Evolutionary conservation across 2,329 filamentous ascomycete species (phyloP).

Genomic region (Phaeosphaeriaceae sp.): DNA sequence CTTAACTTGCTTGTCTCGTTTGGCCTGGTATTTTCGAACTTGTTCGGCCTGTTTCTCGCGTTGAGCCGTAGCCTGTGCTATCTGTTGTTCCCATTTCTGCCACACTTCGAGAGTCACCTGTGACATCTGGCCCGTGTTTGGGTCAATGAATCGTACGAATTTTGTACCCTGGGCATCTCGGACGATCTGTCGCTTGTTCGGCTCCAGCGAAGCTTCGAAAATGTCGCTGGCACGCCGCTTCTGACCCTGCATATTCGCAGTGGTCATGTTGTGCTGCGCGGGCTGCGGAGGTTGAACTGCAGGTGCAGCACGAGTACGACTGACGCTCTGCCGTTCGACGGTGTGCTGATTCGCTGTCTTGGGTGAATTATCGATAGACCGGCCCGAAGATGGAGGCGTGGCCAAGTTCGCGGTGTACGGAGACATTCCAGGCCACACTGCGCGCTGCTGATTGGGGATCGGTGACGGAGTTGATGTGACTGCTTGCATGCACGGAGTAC

Average conservation of each 20-base stretch:
- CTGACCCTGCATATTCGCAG: not conserved
- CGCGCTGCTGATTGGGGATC: not conserved
- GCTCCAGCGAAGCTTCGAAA: not conserved
- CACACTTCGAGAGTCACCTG: too few relatives aligned
- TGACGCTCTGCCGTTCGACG: not conserved
- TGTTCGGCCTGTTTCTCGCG: not conserved
- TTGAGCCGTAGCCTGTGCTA: too few relatives aligned
- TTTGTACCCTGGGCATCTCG: too few relatives aligned
- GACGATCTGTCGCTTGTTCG: too few relatives aligned
- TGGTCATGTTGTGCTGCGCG: not conserved
- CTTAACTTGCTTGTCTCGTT: not conserved
- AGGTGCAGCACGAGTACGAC: not conserved
- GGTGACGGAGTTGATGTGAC: not conserved
- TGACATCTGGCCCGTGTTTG: too few relatives aligned
- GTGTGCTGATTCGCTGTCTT: not conserved
- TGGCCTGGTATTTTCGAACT: not conserved
- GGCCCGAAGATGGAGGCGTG: not conserved
- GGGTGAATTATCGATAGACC: not conserved
- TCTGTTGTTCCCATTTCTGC: too few relatives aligned
- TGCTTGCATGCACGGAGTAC: not conserved
- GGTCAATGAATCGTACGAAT: too few relatives aligned
- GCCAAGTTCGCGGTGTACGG: not conserved
- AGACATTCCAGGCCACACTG: not conserved
- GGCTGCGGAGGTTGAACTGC: not conserved
- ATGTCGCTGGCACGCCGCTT: not conserved